Evolutionary conservation across 257 asterid genomes (phyloP), one percentile per base, ranked within the genome.

Genomic region (Plantago major): DNA sequence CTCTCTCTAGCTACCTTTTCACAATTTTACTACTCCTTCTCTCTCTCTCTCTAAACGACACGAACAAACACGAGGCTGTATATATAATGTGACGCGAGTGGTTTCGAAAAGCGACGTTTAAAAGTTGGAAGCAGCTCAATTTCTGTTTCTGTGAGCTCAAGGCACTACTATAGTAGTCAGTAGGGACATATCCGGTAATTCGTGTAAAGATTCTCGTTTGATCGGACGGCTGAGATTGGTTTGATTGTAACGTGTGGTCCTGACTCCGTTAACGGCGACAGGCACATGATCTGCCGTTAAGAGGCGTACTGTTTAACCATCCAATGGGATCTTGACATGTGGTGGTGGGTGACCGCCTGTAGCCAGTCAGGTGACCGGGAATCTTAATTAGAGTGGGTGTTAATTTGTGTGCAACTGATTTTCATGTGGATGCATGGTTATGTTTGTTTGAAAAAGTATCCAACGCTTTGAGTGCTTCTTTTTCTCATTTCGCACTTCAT

Each of bases 201-300:
- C 22, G 0, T n/a, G n/a, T 8, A 17, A 28, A 18, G 13, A 51
- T 11, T 60, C 30, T 60, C 69, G 68, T 73, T 77, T 58, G 76
- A 88, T 88, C 96, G 63, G 69, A 90, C 79, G 93, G 90, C 74
- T 78, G 66, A 84, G 84, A 84, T 78, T 81, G 78, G 93, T 81
- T 83, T 33, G 3, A 82, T 76, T 81, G 82, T 74, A 81, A 73
- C 86, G 84, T 73, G 97, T 89, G 98, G 95, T 92, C 97, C 96
- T 70, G 78, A 76, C 82, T 77, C 90, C 94, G 90, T 82, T 86
- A 83, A 84, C 93, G 87, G 95, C 56, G 93, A 81, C 95, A 82
- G 88, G 89, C 93, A 89, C 93, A 78, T 86, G 94, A 81, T 62
- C 71, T 84, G 94, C 98, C 91, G 96, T 90, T 80, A 64, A 74